These are phyloP conservation scores for Xylaria sp. DNA, from an alignment of 2,329 filamentous ascomycete species.

Conservation along the genomic window DNA sequence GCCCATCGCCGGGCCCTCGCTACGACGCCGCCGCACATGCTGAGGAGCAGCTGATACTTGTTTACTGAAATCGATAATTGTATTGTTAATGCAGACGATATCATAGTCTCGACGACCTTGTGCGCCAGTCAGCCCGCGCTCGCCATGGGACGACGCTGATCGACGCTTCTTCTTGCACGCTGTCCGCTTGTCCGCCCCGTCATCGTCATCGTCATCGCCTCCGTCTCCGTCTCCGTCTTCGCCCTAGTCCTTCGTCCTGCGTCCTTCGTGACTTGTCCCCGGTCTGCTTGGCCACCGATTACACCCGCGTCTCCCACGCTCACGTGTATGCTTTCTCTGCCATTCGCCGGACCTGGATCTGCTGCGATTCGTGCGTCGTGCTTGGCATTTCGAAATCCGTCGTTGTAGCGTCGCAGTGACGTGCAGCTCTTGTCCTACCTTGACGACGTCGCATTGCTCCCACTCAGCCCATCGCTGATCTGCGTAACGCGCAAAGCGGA, in stretches of 20 bases:
- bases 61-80: slow-evolving; percentile 32
- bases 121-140: slow-evolving; percentile 22
- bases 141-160: slow-evolving; percentile 38
- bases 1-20: slow-evolving; percentile 23
- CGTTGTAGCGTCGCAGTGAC: slow-evolving; percentile 28
- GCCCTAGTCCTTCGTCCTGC: background rate
- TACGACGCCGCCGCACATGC: slow-evolving; percentile 2
- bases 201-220: background rate
- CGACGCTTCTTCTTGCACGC: slow-evolving; percentile 28
- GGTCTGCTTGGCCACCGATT: slow-evolving; percentile 7
- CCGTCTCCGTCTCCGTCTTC: background rate
- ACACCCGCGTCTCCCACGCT: background rate
- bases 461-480: slow-evolving; percentile 13
- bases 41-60: slow-evolving; percentile 9
- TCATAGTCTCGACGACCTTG: slow-evolving; percentile 24
- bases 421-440: slow-evolving; percentile 28
- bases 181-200: slow-evolving; percentile 5
- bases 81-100: slow-evolving; percentile 39
- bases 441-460: slow-evolving; percentile 33
- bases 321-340: slow-evolving; percentile 3
- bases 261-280: background rate
- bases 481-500: slow-evolving; percentile 21
- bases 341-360: background rate
- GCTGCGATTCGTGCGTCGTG: slow-evolving; percentile 22
- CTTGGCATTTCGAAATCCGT: slow-evolving; percentile 2